Evolutionary conservation across 768 basidiomycete genomes (phyloP).

Genomic region (Pisolithus microcarpus): DNA sequence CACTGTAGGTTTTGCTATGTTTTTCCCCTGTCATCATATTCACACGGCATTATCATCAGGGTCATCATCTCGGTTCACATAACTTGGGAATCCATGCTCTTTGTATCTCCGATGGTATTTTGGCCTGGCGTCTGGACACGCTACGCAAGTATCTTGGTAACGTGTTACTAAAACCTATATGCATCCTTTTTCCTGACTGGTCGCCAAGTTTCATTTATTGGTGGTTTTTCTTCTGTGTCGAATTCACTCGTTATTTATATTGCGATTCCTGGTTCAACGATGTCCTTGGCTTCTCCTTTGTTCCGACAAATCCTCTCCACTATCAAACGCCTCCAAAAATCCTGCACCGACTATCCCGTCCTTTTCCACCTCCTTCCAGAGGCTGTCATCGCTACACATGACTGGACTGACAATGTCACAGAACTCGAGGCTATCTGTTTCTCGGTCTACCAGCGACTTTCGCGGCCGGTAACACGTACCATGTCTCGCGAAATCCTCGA

Average conservation of each 20-base stretch:
- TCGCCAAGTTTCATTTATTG: slow-evolving; percentile 42
- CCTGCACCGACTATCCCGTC: slow-evolving; percentile 40
- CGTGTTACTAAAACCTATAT: slow-evolving; percentile 9
- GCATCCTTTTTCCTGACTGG: not conserved
- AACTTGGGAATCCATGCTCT: slow-evolving; percentile 41
- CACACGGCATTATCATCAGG: slow-evolving; percentile 32
- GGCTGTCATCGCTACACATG: slow-evolving; percentile 39
- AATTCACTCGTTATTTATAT: slow-evolving; percentile 60
- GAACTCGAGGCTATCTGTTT: slow-evolving; percentile 46
- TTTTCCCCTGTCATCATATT: slow-evolving; percentile 1
- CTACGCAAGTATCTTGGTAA: slow-evolving; percentile 62
- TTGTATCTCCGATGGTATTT: slow-evolving; percentile 48
- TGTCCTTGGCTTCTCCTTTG: slow-evolving; percentile 56
- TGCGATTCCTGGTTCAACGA: slow-evolving; percentile 50
- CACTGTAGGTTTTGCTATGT: slow-evolving; percentile 37
- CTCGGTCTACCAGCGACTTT: slow-evolving; percentile 68
- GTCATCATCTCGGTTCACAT: slow-evolving; percentile 54
- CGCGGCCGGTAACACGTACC: slow-evolving; percentile 50
- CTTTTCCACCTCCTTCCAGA: slow-evolving; percentile 74
- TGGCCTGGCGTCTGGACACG: slow-evolving; percentile 60
- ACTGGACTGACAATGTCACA: slow-evolving; percentile 7
- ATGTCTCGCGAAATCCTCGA: slow-evolving; percentile 49
- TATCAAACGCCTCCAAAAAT: slow-evolving; percentile 48
- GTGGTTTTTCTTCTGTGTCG: slow-evolving; percentile 32
- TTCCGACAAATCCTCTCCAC: slow-evolving; percentile 66